Base-by-base conservation (phyloP, 345 rosid species). In the Abelmoschus esculentus region DNA sequence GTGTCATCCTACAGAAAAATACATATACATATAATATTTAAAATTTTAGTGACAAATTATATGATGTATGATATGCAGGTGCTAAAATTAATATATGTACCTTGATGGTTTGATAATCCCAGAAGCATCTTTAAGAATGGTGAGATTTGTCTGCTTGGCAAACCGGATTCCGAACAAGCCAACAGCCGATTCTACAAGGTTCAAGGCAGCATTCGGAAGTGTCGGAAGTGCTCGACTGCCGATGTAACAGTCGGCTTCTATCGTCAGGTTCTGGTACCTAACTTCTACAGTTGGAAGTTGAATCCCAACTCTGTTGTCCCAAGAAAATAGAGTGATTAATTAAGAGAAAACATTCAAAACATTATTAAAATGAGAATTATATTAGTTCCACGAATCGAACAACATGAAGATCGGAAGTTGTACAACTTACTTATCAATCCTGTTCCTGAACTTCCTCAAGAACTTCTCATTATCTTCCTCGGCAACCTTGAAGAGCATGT, bases 141-240 rank as follows among this genome's bases (percentile, higher is more conserved):
- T 93, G 73, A 90, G 86, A 53, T 86, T 87, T 5, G 91, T 84
- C 66, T 73, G 83, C 72, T 90, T 84, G 26, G 96, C 86, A 70
- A 87, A 67, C 18, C 70, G 67, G 34, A 90, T 83, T 49, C 98
- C 96, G 36, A 85, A 12, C 73, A 82, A 0, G 3, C 84, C 77
- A 18, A 93, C 69, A 13, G 75, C 83, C n/a, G 96, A 89, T 31
- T 93, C 98, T 15, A 76, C 83, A 46, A 86, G 70, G 78, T 93
- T 89, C 77, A 83, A 74, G 3, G 89, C 88, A n/a, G 69, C 83
- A 70, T 93, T 93, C 12, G 84, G 89, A 22, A 93, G 89, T 0
- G 92, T 80, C 0, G 98, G 98, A 17, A 93, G 90, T 22, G 98
- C 96, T 76, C 98, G 83, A 46, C 64, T 83, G 3, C 98, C 98